Evolutionary conservation across 305 asterid genomes (phyloP).

Genomic region (Withania somnifera): DNA sequence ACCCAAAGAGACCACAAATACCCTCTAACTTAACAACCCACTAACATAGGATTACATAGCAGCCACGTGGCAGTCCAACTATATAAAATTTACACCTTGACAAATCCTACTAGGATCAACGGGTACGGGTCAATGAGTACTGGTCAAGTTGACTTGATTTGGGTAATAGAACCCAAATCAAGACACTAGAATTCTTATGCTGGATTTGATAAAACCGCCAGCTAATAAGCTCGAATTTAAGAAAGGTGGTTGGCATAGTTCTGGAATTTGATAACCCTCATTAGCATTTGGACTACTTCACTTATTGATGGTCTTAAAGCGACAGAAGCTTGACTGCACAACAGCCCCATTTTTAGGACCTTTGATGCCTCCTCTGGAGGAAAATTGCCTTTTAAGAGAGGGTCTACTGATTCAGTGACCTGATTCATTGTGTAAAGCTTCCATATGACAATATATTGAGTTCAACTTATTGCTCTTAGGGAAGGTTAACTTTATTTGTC

Average conservation of each 20-base stretch:
- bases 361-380: slow-evolving; percentile 26
- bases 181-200: slow-evolving; percentile 24
- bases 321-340: slow-evolving; percentile 53
- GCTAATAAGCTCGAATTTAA: slow-evolving; percentile 21
- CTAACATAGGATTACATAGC: no score
- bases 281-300: slow-evolving; percentile 43
- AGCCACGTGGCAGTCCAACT: no score
- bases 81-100: no score
- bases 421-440: slow-evolving; percentile 29
- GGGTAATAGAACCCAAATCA: no score
- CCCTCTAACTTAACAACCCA: no score
- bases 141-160: no score
- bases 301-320: slow-evolving; percentile 51
- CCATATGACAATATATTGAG: slow-evolving; percentile 16
- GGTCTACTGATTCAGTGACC: slow-evolving; percentile 37
- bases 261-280: slow-evolving; percentile 36
- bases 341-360: slow-evolving; percentile 38
- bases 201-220: slow-evolving; percentile 24
- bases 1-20: no score
- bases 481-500: no score
- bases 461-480: no score
- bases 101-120: no score
- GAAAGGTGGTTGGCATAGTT: slow-evolving; percentile 58
- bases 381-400: slow-evolving; percentile 25
- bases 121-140: no score